These are phyloP conservation scores for Pichia sp. DNA, from an alignment of 1,139 yeast species.

Conservation along the genomic window DNA sequence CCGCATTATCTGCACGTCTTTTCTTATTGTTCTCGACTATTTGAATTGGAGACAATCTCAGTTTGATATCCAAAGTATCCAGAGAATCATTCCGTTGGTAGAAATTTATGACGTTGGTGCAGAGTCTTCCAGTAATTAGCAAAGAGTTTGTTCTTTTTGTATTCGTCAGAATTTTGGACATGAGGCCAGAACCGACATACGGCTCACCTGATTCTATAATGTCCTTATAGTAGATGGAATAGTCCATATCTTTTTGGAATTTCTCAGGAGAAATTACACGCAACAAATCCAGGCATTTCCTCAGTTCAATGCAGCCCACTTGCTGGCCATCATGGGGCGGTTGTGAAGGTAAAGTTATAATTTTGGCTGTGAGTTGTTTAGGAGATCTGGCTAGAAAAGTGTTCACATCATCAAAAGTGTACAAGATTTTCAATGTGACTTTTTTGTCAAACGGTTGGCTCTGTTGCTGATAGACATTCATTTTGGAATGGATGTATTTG, in stretches of 20 bases:
- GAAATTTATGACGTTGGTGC: conserved; percentile 54
- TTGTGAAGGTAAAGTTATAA: conserved; percentile 34
- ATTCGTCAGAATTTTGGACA: conserved; percentile 34
- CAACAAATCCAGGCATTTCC: conserved; percentile 42
- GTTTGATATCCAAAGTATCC: conserved; percentile 58
- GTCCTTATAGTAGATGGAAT: conserved; percentile 65
- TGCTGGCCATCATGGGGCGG: conserved; percentile 26
- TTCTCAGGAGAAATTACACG: conserved; percentile 51
- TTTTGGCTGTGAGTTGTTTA: conserved; percentile 36
- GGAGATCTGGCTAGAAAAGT: conserved; percentile 52
- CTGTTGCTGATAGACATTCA: too few species aligned
- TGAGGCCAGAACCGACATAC: conserved; percentile 61
- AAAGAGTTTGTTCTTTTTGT: conserved; percentile 22
- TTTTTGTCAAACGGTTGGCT: conserved; percentile 7
- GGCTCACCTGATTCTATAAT: conserved; percentile 73
- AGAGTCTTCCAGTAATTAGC: conserved; percentile 61
- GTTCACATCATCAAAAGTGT: conserved; percentile 51
- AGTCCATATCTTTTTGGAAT: conserved; percentile 42
- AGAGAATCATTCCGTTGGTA: conserved; percentile 29
- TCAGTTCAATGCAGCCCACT: conserved; percentile 50
- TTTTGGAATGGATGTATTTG: too few species aligned
- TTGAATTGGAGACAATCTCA: conserved; percentile 40
- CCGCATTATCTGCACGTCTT: too few species aligned
- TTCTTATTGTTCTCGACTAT: too few species aligned
- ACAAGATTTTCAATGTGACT: conserved; percentile 41